phyloP scores from a whole-genome alignment of 2,329 filamentous ascomycete genomes.

The Fusarium chaquense region DNA sequence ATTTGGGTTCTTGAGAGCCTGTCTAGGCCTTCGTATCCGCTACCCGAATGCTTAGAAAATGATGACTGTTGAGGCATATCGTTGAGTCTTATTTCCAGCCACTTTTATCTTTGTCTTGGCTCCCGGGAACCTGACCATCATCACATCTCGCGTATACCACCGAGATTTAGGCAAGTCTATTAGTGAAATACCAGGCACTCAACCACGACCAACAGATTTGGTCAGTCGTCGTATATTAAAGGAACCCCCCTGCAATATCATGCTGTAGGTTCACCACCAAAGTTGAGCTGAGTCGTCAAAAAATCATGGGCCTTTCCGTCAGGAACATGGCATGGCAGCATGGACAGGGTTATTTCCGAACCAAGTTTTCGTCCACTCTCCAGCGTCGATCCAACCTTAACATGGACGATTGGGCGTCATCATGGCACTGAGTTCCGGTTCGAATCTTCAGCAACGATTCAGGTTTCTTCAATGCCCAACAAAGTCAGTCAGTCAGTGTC shows the following conservation, averaged over 20 bases:
- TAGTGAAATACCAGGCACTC: background rate
- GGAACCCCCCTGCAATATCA: background rate
- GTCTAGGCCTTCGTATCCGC: slow-evolving; percentile 35
- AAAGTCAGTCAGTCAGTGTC: background rate
- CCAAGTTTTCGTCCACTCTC: slow-evolving; percentile 38
- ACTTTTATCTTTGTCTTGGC: slow-evolving; percentile 15
- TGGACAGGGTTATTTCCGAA: slow-evolving; percentile 41
- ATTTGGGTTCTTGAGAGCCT: slow-evolving; percentile 25
- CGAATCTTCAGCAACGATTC: slow-evolving; percentile 23
- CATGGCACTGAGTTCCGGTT: slow-evolving; percentile 18
- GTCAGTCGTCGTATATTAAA: slow-evolving; percentile 1
- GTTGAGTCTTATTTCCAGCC: slow-evolving; percentile 4
- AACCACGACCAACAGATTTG: background rate
- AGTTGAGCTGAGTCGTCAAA: background rate
- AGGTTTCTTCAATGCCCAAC: slow-evolving; percentile 2
- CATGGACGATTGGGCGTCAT: slow-evolving; percentile 34
- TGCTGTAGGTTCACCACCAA: background rate
- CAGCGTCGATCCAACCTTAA: slow-evolving; percentile 32
- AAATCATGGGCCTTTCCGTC: slow-evolving; percentile 16
- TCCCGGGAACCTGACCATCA: slow-evolving; percentile 22
- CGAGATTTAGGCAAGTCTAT: slow-evolving; percentile 1
- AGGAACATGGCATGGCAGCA: slow-evolving; percentile 26
- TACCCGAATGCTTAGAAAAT: slow-evolving; percentile 22
- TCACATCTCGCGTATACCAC: slow-evolving; percentile 26
- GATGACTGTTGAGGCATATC: slow-evolving; percentile 19